phyloP scores from a whole-genome alignment of 305 asterid genomes.

The Ilex paraguariensis region DNA sequence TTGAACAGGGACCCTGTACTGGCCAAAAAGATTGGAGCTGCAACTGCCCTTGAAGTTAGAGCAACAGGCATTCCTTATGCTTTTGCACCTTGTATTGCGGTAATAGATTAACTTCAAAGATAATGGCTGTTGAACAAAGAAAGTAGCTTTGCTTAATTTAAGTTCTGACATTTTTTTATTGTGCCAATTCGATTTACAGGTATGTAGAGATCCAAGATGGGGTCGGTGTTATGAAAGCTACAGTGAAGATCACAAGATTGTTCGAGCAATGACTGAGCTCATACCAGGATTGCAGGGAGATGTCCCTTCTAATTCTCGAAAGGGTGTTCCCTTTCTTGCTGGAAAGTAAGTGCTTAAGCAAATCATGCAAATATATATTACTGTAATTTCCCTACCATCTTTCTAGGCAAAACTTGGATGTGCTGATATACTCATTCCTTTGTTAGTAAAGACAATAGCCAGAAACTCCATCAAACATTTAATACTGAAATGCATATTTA shows the following conservation, averaged over 20 bases:
- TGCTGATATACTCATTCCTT: not conserved
- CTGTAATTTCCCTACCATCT: not conserved
- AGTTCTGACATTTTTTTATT: too few species aligned
- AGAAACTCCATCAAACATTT: too few species aligned
- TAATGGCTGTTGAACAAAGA: too few species aligned
- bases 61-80: not conserved
- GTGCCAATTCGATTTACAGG: not conserved
- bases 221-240: constrained; percentile 6
- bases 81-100: not conserved
- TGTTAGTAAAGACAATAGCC: too few species aligned
- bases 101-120: not conserved
- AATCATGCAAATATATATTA: too few species aligned
- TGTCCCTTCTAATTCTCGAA: not conserved
- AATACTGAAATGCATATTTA: too few species aligned
- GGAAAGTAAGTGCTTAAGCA: not conserved
- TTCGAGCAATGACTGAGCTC: constrained; percentile 6
- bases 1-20: too few species aligned
- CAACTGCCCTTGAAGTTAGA: too few species aligned
- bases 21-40: too few species aligned
- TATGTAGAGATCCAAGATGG: constrained; percentile 6
- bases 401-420: not conserved
- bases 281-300: constrained; percentile 7
- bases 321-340: constrained; percentile 4
- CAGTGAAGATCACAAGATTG: constrained; percentile 5
- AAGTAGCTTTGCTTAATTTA: too few species aligned